Base-by-base conservation (phyloP, 257 asterid genomes). In the Lavandula angustifolia region DNA sequence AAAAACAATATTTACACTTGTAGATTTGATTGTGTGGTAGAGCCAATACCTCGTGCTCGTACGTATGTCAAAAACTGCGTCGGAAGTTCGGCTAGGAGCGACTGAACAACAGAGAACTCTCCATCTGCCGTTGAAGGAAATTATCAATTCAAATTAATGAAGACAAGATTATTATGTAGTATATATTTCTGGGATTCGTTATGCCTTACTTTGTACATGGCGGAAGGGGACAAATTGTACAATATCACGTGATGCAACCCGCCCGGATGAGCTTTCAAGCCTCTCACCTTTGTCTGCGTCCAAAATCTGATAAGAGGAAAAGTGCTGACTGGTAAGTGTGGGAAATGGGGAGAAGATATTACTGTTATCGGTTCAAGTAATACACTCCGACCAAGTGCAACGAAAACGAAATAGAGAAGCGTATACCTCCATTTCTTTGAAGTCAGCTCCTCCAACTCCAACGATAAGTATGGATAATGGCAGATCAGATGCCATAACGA, bases 371-470 rank as follows among this genome's bases (percentile, higher is more conserved):
- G 57, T 22, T 47, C 9, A 62, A 7, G 55, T 68, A 41, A 43
- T 62, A 53, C 49, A 53, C 49, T 51, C 64, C 4, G 22, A 34
- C 70, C 42, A 55, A 69, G 51, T 17, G 31, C 38, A 70, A 51
- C 61, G 10, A 22, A 41, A 44, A 37, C 32, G 22, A 49, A 62
- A 42, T 59, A 68, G 67, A 66, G 54, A 42, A 51, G 59, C 7
- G 70, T 58, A 42, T 75, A 94, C 99, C 95, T 94, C 99, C 99
- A 94, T 94, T 80, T 94, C 98, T 67, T 86, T 86, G 59, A 83
- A 94, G 77, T 94, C 99, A 9, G 99, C 99, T 66, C 99, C 99
- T 73, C 99, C 99, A 59, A 94, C 99, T 60, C 98, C 99, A 51
- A 94, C 92, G 53, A 88, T 94, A 9, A 94, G 88, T 71, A 94